Conservation (phyloP, 345 rosid genomes). For the Chamaenerion angustifolium region DNA sequence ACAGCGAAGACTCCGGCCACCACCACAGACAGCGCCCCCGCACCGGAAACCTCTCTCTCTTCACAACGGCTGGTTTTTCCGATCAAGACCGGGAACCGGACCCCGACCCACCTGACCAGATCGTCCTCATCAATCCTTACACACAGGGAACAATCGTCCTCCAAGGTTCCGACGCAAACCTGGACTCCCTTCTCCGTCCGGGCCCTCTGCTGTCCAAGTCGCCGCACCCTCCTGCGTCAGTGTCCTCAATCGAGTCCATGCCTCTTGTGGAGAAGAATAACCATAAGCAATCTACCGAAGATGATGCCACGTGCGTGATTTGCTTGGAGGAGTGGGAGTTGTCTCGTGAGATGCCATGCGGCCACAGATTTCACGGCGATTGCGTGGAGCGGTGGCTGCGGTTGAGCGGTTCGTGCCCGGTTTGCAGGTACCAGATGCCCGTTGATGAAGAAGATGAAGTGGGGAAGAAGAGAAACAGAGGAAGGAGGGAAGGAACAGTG, state of each 20-base stretch:
- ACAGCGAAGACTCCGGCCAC: slow-evolving; percentile 22
- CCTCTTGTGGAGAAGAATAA: slow-evolving; percentile 17
- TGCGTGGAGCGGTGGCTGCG: slow-evolving; percentile 71
- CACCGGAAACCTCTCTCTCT: slow-evolving; percentile 22
- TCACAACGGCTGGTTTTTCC: slow-evolving; percentile 4
- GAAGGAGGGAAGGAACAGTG: background rate
- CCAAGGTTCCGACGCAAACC: slow-evolving; percentile 26
- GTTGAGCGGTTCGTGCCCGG: slow-evolving; percentile 71
- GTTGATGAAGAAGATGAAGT: slow-evolving; percentile 29
- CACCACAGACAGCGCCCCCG: slow-evolving; percentile 1
- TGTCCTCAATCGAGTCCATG: slow-evolving; percentile 55
- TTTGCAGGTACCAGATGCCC: slow-evolving; percentile 71
- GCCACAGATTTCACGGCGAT: slow-evolving; percentile 54
- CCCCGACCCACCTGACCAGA: slow-evolving; percentile 25
- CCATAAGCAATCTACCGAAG: slow-evolving; percentile 12
- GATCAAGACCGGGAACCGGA: background rate
- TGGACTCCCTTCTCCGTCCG: slow-evolving; percentile 17
- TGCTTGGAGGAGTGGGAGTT: slow-evolving; percentile 57
- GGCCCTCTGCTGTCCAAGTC: slow-evolving; percentile 5
- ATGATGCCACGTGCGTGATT: slow-evolving; percentile 40
- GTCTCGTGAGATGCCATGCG: slow-evolving; percentile 70
- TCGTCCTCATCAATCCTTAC: slow-evolving; percentile 58
- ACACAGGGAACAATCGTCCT: slow-evolving; percentile 59
- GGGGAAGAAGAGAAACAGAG: slow-evolving; percentile 4
- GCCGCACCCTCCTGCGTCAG: slow-evolving; percentile 65